These are phyloP conservation scores for Hypoxylon cercidicola DNA, from an alignment of 495 filamentous ascomycete species.

Conservation along the genomic window DNA sequence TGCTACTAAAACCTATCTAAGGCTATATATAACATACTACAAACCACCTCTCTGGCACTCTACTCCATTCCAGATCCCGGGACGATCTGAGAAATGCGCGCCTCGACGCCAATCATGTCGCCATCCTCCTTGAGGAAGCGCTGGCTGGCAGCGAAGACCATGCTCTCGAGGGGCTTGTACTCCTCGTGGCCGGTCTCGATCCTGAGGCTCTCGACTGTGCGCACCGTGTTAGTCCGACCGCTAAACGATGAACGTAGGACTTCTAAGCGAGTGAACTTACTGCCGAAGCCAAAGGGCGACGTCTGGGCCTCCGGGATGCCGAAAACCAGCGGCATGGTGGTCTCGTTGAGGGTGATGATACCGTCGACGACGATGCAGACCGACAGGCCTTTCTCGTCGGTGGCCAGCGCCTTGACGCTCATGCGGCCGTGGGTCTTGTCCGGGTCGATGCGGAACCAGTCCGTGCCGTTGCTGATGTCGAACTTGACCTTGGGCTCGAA, in stretches of 20 bases:
- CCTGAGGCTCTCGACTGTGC: conserved; percentile 14
- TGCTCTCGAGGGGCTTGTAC: conserved; percentile 23
- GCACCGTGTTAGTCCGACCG: no score
- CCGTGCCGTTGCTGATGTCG: conserved; percentile 15
- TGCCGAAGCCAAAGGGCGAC: conserved; percentile 2
- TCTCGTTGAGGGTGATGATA: conserved; percentile 17
- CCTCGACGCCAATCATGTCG: conserved; percentile 12
- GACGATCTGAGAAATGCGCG: conserved; percentile 9
- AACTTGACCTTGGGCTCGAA: conserved; percentile 31
- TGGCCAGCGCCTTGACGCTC: conserved; percentile 9
- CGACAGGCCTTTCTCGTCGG: conserved; percentile 21
- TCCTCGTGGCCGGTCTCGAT: conserved; percentile 17
- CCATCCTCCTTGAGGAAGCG: conserved; percentile 21
- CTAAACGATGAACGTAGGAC: background rate
- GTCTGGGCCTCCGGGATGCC: conserved; percentile 7
- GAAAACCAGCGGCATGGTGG: conserved; percentile 15
- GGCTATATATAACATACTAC: background rate
- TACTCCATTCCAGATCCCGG: conserved; percentile 7
- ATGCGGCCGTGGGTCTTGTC: conserved; percentile 20
- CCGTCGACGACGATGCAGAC: conserved; percentile 17
- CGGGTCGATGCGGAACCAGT: conserved; percentile 24
- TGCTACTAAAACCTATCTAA: background rate
- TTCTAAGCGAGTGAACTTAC: conserved; percentile 4
- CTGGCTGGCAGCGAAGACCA: conserved; percentile 17
- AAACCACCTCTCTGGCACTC: background rate